Evolutionary conservation across 2,329 filamentous ascomycete genomes (phyloP), one percentile per base, ranked within the genome.

Genomic region (Hymenoscyphus linearis): DNA sequence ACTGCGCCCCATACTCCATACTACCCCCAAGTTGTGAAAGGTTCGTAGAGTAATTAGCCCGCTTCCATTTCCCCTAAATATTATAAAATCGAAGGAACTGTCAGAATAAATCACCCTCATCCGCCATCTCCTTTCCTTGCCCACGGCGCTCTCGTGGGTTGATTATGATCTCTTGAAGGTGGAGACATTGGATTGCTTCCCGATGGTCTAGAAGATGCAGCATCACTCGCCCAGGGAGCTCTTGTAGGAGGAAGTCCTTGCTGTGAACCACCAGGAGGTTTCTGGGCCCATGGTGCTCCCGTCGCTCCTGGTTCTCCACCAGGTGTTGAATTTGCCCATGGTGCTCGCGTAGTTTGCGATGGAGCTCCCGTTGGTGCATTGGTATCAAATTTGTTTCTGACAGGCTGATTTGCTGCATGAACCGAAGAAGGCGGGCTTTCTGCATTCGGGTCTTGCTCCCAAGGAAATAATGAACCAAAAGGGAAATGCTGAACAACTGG

Each of bases 401-500:
- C 52, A 40, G 84, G 82, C 64, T 86, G 84, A 66, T 79, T 85
- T 18, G 76, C 74, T 70, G 85, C 78, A 73, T 90, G 86, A 0
- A 83, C 75, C 6, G 83, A 82, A 26, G 78, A 72, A 6, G 76
- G 69, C 0, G 81, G 80, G 1, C 73, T 67, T 1, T 74, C 67
- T 1, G 87, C 86, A 59, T 83, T 77, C 0, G 87, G 87, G 70
- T 92, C 87, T 54, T 74, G 76, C 2, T 90, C 85, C 88, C 89
- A 93, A 40, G 82, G 84, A 72, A 93, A 91, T n/a, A 95, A 77
- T 5, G 86, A 88, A 27, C 90, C 90, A 67, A 95, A 93, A 2
- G 82, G 84, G 67, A 95, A 98, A 75, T 99, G 95, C 76, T 99
- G 95, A n/a, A 99, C 91, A 2, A 99, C 95, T 2, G 95, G 95